Base-by-base conservation (phyloP, 345 rosid species). In the Eutrema japonicum region DNA sequence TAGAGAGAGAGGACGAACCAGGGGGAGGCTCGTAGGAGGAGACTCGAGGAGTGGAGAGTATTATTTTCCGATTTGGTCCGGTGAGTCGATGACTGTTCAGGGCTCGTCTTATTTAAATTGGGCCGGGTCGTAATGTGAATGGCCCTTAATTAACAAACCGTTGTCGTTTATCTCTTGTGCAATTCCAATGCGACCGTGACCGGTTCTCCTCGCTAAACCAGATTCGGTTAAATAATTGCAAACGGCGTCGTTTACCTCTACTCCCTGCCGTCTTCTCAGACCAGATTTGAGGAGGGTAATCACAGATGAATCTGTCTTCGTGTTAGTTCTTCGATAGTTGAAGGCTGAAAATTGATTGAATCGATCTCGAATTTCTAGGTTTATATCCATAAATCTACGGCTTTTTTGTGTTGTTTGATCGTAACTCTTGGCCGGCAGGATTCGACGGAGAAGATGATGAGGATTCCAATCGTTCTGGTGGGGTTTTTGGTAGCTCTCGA, bases 401-500 rank as follows among this genome's bases (percentile, higher is more conserved):
- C 33, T 6, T 47, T n/a, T 38, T 35, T 30, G 55, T 14, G 16
- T 40, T 40, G 30, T 9, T 38, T 53, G 50, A 42, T 54, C 42
- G 32, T 7, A 40, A 68, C 8, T 40, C 30, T 29, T 54, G 27
- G 10, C 26, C 50, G 22, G 50, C 14, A 6, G 9, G 9, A n/a
- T 30, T 56, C 30, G 55, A 8, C 32, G 30, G 54, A 9, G 55
- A 45, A 43, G 46, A 69, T 55, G 42, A 68, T 55, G 73, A 56
- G 8, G 55, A 45, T 57, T 13, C 6, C n/a, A 46, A 9, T 57
- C 0, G 45, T 12, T 69, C 4, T 33, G 7, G 56, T 47, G 10
- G n/a, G 66, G 64, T 51, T 66, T 16, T 66, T 72, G 48, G 70
- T 71, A 35, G 47, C 55, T 47, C 51, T 70, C 41, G 51, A 59